Base-by-base conservation (phyloP, 75 land plant genomes). In the Azolla pinnata region DNA sequence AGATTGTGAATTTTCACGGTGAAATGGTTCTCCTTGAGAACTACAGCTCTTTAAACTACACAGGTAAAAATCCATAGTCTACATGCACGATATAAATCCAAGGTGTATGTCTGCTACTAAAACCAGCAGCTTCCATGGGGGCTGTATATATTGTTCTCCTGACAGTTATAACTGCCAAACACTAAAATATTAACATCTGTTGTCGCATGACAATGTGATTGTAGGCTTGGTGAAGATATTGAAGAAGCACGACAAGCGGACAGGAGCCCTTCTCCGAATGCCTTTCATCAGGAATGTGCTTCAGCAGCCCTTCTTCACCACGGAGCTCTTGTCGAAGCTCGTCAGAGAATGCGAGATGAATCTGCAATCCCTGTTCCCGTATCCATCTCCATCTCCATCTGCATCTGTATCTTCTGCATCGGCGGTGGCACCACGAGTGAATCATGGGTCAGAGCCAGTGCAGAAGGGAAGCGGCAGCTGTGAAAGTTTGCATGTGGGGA, bases 231-330 rank as follows among this genome's bases (percentile, higher is more conserved):
- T 80, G 0, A 91, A 91, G 82, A 91, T 91, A 10, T 58, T 88
- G 74, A 91, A 91, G 81, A 91, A 87, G 56, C 90, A 87, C 45
- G 95, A 91, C 75, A 91, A 91, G 72, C 25, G 79, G 61, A 88
- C 88, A 1, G 97, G 97, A 1, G 72, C 80, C 0, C 48, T 84
- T 7, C 49, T 89, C 64, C 67, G 95, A 10, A 29, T 77, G 63
- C 89, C 89, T 4, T 82, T 87, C 74, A 84, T 91, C 28, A 70
- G 82, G 33, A 82, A 73, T 55, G 82, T 88, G 0, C 52, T 91
- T 57, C 66, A 82, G 29, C 97, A 90, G 67, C 97, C 97, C 0
- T 91, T 91, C 61, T 91, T 81, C 76, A 84, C 79, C 0, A 91
- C 97, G 0, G 88, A 88, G 34, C 68, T 82, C 0, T 56, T 91